Conservation (phyloP, 139 green algal genomes). For the Chlorokybus atmophyticus region DNA sequence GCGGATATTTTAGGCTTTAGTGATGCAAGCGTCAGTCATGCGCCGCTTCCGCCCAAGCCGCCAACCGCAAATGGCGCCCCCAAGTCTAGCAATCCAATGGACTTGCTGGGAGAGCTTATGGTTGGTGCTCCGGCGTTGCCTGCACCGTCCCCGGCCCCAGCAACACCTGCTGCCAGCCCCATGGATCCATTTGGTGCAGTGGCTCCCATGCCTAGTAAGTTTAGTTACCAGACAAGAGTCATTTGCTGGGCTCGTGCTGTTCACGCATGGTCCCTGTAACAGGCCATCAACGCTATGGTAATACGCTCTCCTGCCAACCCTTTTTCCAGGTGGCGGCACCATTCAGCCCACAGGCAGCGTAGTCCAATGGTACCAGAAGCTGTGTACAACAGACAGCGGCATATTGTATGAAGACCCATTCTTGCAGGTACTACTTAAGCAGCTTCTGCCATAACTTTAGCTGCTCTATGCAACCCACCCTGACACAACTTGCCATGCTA, state of each 20-base stretch:
- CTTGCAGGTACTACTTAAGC: conserved; percentile 76
- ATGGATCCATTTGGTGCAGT: too few relatives aligned
- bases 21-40: too few relatives aligned
- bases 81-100: conserved; percentile 32
- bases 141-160: background rate
- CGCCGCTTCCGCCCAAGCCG: background rate
- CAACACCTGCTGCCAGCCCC: too few relatives aligned
- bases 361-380: conserved; percentile 44
- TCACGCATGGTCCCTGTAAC: background rate
- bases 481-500: too few relatives aligned
- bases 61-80: background rate
- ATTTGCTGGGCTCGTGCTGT: background rate
- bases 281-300: background rate
- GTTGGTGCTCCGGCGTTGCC: background rate
- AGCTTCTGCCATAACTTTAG: too few relatives aligned
- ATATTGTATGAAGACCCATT: conserved; percentile 90
- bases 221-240: background rate
- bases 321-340: background rate
- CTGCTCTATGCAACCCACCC: too few relatives aligned
- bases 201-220: too few relatives aligned
- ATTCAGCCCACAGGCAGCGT: conserved; percentile 41
- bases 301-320: background rate
- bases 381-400: conserved; percentile 42
- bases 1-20: too few relatives aligned
- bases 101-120: conserved; percentile 33